Evolutionary conservation across 2,329 filamentous ascomycete genomes (phyloP), one percentile per base, ranked within the genome.

Genomic region (Ceratocystis cacaofunesta): DNA sequence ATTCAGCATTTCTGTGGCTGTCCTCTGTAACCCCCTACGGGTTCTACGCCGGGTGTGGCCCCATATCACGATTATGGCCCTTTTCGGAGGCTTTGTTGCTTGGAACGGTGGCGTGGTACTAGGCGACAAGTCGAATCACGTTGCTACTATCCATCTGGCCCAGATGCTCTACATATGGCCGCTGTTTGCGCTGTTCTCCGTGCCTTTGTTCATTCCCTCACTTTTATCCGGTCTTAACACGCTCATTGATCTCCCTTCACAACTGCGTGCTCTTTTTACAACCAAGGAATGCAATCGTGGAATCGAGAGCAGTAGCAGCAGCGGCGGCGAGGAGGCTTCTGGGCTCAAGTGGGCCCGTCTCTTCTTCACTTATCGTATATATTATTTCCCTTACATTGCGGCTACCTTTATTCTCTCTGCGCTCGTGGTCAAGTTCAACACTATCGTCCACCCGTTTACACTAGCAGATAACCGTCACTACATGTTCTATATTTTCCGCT

Each of bases 81-180:
- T 83, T 0, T 99, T 99, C 72, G 82, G 75, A 1, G 78, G 74
- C 0, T 97, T 97, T 72, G 86, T 97, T 0, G 70, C 81, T 7
- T 94, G 88, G 88, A 99, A 99, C 70, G 88, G 89, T 5, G 87
- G 92, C 10, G 92, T 99, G 19, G 94, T 97, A 0, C 82, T 99
- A 2, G 92, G 89, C 88, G 94, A 99, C 75, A 97, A 96, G 76
- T 87, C 89, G 30, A 96, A 96, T 72, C 94, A 99, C 72, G 81
- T 94, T 41, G 91, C 92, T 0, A 94, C 91, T 0, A 77, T 97
- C 12, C 92, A 99, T 72, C 76, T 94, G 4, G 82, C 92, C 0
- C 94, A 99, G 75, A 89, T 99, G 83, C 85, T 97, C 19, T 99
- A 99, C 72, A 86, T 97, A 69, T 96, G 91, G 88, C 87, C 92